Percentiles rank a stretch among this genome's conserved stretches.
Evolutionary conservation across 805 yeast genomes (phyloP).

Genomic region (Saturnispora sekii): DNA sequence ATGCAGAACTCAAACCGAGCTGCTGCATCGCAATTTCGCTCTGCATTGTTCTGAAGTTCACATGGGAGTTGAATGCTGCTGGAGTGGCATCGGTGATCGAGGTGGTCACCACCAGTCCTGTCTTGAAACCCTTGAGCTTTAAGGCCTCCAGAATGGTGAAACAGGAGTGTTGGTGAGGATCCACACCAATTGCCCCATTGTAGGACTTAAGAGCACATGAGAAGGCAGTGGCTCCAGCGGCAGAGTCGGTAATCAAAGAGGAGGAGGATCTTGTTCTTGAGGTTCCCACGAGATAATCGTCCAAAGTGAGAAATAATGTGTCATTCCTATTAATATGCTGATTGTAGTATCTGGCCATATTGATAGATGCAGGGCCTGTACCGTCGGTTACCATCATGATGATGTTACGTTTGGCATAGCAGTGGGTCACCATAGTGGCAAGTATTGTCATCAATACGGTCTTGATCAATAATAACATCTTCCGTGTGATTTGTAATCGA

Average conservation of each 20-base stretch:
- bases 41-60: slow-evolving; percentile 63
- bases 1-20: slow-evolving; percentile 60
- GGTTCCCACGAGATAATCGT: slow-evolving; percentile 66
- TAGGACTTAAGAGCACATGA: slow-evolving; percentile 75
- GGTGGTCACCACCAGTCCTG: slow-evolving; percentile 90
- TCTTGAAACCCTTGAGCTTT: slow-evolving; percentile 66
- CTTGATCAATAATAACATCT: neutral
- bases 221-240: slow-evolving; percentile 96
- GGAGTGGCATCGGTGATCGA: slow-evolving; percentile 94
- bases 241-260: slow-evolving; percentile 84
- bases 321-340: slow-evolving; percentile 53
- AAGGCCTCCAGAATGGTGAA: slow-evolving; percentile 87
- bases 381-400: slow-evolving; percentile 90
- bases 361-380: slow-evolving; percentile 86
- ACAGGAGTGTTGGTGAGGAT: slow-evolving; percentile 58
- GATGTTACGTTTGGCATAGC: slow-evolving; percentile 51
- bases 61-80: slow-evolving; percentile 81
- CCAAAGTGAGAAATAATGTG: slow-evolving; percentile 40
- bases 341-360: slow-evolving; percentile 66
- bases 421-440: neutral
- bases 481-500: too few relatives aligned
- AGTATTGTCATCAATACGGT: slow-evolving; percentile 1
- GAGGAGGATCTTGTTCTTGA: slow-evolving; percentile 74
- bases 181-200: slow-evolving; percentile 89
- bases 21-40: slow-evolving; percentile 83